phyloP scores from a whole-genome alignment of 129 eudicot genomes.

The Mikania micrantha region DNA sequence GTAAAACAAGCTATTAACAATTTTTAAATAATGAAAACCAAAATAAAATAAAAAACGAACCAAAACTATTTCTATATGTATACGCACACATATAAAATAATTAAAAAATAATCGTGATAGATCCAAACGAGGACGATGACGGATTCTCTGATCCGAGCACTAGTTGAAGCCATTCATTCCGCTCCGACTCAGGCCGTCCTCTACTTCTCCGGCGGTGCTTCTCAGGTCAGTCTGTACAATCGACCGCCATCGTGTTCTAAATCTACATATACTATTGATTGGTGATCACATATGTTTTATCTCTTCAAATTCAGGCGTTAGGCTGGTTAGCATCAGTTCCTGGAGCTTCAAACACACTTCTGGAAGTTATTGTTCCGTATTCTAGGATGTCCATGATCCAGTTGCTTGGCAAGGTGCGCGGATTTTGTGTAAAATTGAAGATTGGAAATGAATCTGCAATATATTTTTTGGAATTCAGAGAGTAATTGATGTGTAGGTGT shows the following conservation, averaged over 20 bases:
- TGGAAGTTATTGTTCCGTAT: conserved; percentile 84
- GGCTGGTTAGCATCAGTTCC: conserved; percentile 85
- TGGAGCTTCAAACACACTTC: conserved; percentile 90
- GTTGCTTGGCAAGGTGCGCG: conserved; percentile 70
- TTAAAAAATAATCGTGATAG: too few species aligned
- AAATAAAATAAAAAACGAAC: too few species aligned
- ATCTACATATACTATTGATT: background rate
- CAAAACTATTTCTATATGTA: too few species aligned
- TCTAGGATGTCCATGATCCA: conserved; percentile 90
- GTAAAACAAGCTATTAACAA: too few species aligned
- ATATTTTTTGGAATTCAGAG: background rate
- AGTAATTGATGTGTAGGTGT: background rate
- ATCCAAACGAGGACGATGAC: conserved; percentile 28
- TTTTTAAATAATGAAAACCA: too few species aligned
- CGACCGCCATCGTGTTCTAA: background rate
- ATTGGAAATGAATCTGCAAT: background rate
- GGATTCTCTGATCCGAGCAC: conserved; percentile 48
- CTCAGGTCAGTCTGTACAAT: conserved; percentile 45
- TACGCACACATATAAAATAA: too few species aligned
- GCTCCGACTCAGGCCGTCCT: conserved; percentile 85
- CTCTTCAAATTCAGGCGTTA: conserved; percentile 39
- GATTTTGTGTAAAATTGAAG: background rate
- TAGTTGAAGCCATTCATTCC: conserved; percentile 84
- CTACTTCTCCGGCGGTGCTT: conserved; percentile 86
- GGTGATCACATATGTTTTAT: background rate